phyloP scores from a whole-genome alignment of 768 basidiomycete species.

The Gyrodon lividus region DNA sequence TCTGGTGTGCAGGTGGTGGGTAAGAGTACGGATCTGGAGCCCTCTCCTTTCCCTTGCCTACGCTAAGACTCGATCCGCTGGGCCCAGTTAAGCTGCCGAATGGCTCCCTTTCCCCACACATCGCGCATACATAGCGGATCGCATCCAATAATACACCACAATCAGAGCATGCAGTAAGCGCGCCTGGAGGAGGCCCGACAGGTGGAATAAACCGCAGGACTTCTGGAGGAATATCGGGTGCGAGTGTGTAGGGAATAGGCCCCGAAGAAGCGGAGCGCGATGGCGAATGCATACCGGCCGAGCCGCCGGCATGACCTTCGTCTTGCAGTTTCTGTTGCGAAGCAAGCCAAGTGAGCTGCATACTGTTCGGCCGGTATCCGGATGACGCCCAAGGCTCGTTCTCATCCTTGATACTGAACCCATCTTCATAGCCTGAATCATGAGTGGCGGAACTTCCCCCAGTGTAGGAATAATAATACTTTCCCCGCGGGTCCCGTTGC shows the following conservation, averaged over 20 bases:
- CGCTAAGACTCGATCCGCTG: conserved; percentile 11
- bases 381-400: conserved; percentile 23
- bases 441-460: conserved; percentile 48
- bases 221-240: conserved; percentile 47
- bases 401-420: conserved; percentile 36
- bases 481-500: conserved; percentile 64
- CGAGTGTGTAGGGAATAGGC: conserved; percentile 17
- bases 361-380: conserved; percentile 56
- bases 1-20: conserved; percentile 36
- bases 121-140: conserved; percentile 88
- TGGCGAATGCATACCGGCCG: conserved; percentile 5
- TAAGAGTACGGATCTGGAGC: conserved; percentile 22
- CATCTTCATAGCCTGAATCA: conserved; percentile 56
- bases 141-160: conserved; percentile 74
- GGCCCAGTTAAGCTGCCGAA: conserved; percentile 14
- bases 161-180: conserved; percentile 78
- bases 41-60: conserved; percentile 51
- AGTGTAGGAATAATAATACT: conserved; percentile 75
- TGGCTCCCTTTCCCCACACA: conserved; percentile 78
- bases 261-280: conserved; percentile 15
- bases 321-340: conserved; percentile 44
- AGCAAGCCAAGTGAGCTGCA: conserved; percentile 66
- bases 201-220: conserved; percentile 51
- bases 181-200: conserved; percentile 51
- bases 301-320: conserved; percentile 12